Percentiles rank a stretch among this genome's conserved stretches.
These are phyloP conservation scores for Cercophora sp. DNA, from an alignment of 495 filamentous ascomycete genomes.

Conservation along the genomic window DNA sequence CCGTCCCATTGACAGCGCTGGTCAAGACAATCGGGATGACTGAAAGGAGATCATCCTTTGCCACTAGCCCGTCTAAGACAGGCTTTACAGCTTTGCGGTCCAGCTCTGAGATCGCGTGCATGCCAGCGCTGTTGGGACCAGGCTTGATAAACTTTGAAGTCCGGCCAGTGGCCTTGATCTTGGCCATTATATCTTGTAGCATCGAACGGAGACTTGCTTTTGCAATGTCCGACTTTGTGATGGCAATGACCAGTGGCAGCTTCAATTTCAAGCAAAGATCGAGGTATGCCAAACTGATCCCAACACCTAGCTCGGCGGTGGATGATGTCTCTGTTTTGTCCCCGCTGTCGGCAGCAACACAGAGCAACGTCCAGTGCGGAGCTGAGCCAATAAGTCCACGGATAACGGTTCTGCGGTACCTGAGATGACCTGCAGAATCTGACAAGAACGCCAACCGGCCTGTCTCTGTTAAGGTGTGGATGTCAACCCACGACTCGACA, in stretches of 20 bases:
- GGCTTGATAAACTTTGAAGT: slow-evolving; percentile 66
- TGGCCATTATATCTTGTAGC: slow-evolving; percentile 68
- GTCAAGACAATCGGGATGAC: slow-evolving; percentile 84
- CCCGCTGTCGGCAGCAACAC: slow-evolving; percentile 78
- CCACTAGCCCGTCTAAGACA: slow-evolving; percentile 42
- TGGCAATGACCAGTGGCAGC: slow-evolving; percentile 69
- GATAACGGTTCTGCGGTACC: slow-evolving; percentile 82
- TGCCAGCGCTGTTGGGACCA: slow-evolving; percentile 29
- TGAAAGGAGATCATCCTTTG: slow-evolving; percentile 43
- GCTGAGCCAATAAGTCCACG: slow-evolving; percentile 91
- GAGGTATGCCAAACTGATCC: slow-evolving; percentile 76
- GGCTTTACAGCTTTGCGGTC: slow-evolving; percentile 53
- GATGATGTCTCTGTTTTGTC: slow-evolving; percentile 41
- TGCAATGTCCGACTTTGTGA: slow-evolving; percentile 89
- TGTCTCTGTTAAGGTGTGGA: slow-evolving; percentile 68
- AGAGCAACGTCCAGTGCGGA: slow-evolving; percentile 87
- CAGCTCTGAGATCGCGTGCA: slow-evolving; percentile 31
- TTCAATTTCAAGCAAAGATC: slow-evolving; percentile 77
- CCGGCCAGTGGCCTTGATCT: slow-evolving; percentile 68
- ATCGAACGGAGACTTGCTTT: slow-evolving; percentile 62
- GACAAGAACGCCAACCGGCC: slow-evolving; percentile 82
- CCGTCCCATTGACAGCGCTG: slow-evolving; percentile 80
- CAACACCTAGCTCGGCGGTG: slow-evolving; percentile 52
- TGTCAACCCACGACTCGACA: slow-evolving; percentile 90
- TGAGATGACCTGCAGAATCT: slow-evolving; percentile 85